A percentile compares a stretch with the other conserved stretches of the same genome.
These are phyloP conservation scores for Platanthera guangdongensis DNA, from an alignment of 106 monocot genomes.

Conservation along the genomic window DNA sequence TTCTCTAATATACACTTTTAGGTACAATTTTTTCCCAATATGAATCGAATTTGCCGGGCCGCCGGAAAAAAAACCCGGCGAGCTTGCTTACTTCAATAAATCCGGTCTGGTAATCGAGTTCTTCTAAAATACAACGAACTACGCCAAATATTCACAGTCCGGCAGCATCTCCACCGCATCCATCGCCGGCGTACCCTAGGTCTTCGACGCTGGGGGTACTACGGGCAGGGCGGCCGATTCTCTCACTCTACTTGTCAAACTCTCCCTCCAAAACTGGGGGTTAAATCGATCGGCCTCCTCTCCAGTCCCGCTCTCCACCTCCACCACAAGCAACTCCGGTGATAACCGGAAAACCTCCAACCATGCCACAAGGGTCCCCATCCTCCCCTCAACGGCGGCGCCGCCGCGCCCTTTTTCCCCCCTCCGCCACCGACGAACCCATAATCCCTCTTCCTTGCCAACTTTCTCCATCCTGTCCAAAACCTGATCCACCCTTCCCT, in stretches of 20 bases:
- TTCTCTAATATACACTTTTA: too few relatives aligned
- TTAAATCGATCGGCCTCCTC: slow-evolving; percentile 7
- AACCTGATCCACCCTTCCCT: slow-evolving; percentile 13
- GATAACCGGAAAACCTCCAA: slow-evolving; percentile 17
- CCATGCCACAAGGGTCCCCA: slow-evolving; percentile 15
- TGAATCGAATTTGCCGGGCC: too few relatives aligned
- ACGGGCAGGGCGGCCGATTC: background rate
- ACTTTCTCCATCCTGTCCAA: slow-evolving; percentile 32
- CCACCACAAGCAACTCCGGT: slow-evolving; percentile 11
- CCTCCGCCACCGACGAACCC: slow-evolving; percentile 12
- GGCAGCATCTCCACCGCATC: background rate
- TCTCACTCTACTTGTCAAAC: background rate
- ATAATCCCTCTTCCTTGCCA: slow-evolving; percentile 9
- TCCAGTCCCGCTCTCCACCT: slow-evolving; percentile 10
- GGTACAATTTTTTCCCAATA: too few relatives aligned
- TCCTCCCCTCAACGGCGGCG: slow-evolving; percentile 26
- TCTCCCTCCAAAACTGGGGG: slow-evolving; percentile 19
- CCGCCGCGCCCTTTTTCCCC: slow-evolving; percentile 9
- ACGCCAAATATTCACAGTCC: too few relatives aligned
- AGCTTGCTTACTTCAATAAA: too few relatives aligned
- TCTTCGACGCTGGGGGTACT: background rate
- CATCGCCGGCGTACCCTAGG: background rate
- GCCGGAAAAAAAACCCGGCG: too few relatives aligned
- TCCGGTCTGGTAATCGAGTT: too few relatives aligned
- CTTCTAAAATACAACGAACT: too few relatives aligned